phyloP scores from a whole-genome alignment of 176 grass and related monocot genomes.

The Leersia perrieri region DNA sequence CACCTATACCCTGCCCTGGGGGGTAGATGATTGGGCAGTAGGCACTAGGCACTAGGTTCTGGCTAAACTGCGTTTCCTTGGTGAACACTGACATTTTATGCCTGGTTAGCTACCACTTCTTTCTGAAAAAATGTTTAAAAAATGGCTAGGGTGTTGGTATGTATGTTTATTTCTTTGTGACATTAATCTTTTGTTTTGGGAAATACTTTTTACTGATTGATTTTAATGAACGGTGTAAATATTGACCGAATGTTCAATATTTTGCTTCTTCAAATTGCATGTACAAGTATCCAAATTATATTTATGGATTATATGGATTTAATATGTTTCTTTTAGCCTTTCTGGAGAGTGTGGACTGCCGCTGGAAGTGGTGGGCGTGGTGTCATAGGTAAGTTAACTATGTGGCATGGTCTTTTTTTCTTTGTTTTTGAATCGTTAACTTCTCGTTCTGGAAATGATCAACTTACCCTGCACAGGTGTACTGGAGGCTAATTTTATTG shows the following conservation, averaged over 20 bases:
- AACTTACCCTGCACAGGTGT: constrained; percentile 65
- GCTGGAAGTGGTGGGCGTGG: constrained; percentile 95
- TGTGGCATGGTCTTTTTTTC: constrained; percentile 16
- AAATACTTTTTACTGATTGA: background rate
- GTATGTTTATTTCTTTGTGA: background rate
- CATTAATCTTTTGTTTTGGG: constrained; percentile 12
- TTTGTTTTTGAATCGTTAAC: background rate
- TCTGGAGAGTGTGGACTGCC: constrained; percentile 96
- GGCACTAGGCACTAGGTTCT: background rate
- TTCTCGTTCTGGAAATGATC: constrained; percentile 21
- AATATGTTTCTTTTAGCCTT: constrained; percentile 73
- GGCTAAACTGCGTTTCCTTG: background rate
- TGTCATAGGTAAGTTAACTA: constrained; percentile 75
- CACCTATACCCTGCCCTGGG: background rate
- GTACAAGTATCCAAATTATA: background rate
- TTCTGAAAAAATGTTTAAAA: no score
- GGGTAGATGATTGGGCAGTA: background rate
- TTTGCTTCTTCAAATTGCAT: background rate
- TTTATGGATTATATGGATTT: background rate
- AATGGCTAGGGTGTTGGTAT: background rate
- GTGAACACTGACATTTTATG: background rate
- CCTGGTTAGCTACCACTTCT: background rate
- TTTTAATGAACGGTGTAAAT: background rate
- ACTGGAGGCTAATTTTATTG: constrained; percentile 93
- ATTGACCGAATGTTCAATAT: background rate